These are phyloP conservation scores for Lachnellula arida DNA, from an alignment of 2,329 filamentous ascomycete species.

Conservation along the genomic window DNA sequence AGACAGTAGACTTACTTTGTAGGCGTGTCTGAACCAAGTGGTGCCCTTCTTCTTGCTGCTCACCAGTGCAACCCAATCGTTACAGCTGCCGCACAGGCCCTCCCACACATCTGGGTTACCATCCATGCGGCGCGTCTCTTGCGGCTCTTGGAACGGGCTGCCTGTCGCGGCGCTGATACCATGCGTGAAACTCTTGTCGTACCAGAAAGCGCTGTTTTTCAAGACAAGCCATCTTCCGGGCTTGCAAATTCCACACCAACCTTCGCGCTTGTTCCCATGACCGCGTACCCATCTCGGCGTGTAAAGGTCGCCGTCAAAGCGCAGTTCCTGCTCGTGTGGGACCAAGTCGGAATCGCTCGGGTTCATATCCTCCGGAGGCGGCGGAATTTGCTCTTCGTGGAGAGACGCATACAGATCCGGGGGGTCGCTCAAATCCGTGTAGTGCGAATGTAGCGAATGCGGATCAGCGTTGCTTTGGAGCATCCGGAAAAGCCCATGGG, in stretches of 20 bases:
- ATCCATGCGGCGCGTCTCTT: constrained; percentile 70
- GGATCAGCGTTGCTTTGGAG: constrained; percentile 71
- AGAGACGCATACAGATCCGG: constrained; percentile 74
- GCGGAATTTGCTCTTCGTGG: constrained; percentile 66
- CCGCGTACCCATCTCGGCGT: constrained; percentile 81
- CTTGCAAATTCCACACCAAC: constrained; percentile 87
- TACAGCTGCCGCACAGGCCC: constrained; percentile 71
- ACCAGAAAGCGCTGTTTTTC: constrained; percentile 91
- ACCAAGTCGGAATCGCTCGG: constrained; percentile 69
- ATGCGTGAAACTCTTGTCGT: constrained; percentile 86
- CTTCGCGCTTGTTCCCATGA: constrained; percentile 81
- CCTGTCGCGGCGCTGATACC: constrained; percentile 81
- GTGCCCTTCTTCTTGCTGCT: constrained; percentile 91
- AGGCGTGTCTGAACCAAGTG: constrained; percentile 85
- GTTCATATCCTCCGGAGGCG: constrained; percentile 77
- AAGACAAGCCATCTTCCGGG: constrained; percentile 80
- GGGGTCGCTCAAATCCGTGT: constrained; percentile 68
- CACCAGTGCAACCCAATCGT: constrained; percentile 75
- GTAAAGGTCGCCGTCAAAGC: constrained; percentile 78
- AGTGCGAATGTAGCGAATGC: constrained; percentile 63
- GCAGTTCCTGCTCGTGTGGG: constrained; percentile 72
- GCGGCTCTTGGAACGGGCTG: constrained; percentile 70
- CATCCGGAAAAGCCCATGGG: constrained; percentile 68
- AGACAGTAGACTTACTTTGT: constrained; percentile 57
- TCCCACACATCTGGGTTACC: constrained; percentile 80